Conservation (phyloP, 345 rosid species). For the Eucalyptus rudis region DNA sequence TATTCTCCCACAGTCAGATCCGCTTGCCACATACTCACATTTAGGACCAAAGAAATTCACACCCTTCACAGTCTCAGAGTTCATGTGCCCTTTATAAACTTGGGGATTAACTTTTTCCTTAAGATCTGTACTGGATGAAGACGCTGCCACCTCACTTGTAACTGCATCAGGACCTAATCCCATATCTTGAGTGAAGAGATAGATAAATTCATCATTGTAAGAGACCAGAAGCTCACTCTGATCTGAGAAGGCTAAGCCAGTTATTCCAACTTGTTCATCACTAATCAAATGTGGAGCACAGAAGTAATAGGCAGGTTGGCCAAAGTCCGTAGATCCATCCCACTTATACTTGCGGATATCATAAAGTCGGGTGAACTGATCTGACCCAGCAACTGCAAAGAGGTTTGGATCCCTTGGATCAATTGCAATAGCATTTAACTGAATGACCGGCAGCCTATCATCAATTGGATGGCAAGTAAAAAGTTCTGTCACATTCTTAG, state of each 20-base stretch:
- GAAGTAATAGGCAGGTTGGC: constrained; percentile 45
- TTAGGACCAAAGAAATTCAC: constrained; percentile 80
- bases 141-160: constrained; percentile 5
- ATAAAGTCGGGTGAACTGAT: constrained; percentile 74
- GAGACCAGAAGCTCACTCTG: constrained; percentile 90
- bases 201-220: constrained; percentile 61
- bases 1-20: constrained; percentile 96
- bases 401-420: constrained; percentile 76
- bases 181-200: constrained; percentile 65
- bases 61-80: constrained; percentile 73
- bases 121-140: not conserved
- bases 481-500: constrained; percentile 45
- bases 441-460: constrained; percentile 10
- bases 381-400: constrained; percentile 75
- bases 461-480: constrained; percentile 44
- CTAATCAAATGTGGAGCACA: constrained; percentile 71
- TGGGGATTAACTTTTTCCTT: constrained; percentile 22
- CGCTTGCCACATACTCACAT: constrained; percentile 86
- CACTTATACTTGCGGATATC: constrained; percentile 65
- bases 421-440: constrained; percentile 65
- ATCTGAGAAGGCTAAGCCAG: constrained; percentile 85
- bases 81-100: constrained; percentile 74
- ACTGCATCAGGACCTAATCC: constrained; percentile 56
- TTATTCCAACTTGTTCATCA: constrained; percentile 47
- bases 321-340: constrained; percentile 43